Base-by-base conservation (phyloP, 1,284 basidiomycete species). In the Schizophyllum amplum region DNA sequence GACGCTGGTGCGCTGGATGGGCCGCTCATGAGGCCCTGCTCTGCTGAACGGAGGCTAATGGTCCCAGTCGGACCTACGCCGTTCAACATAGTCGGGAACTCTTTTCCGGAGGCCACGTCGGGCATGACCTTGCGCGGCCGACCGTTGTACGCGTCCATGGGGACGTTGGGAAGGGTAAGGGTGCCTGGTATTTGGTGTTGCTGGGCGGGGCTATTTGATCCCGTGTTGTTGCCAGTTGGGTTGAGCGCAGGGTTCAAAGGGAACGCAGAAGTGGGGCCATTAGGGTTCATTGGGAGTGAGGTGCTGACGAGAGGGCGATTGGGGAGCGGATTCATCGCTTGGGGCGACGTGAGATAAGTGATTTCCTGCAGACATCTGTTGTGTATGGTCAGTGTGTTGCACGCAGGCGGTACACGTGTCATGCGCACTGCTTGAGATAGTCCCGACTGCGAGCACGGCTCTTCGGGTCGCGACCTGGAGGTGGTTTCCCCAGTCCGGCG, bases 271-370 rank as follows among this genome's bases (percentile, higher is more conserved):
- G 33, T 9, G 13, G 33, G 33, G 33, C 33, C 33, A 42, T 42
- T 42, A n/a, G n/a, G n/a, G 33, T 42, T 42, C 63, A 87, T 74
- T 51, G 84, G 80, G 55, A 86, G 75, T 56, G 81, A 77, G 20
- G 82, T 71, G 66, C 82, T 88, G 64, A 81, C 84, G 59, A 89
- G 74, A 0, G 92, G 87, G 59, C 91, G 83, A 58, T 92, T 89
- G 0, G 94, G 92, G 33, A 99, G 79, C 42, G 96, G 97, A 69
- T 99, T 99, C 78, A 99, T 87, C 3, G 96, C 95, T 68, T 96
- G 90, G 1, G 94, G 87, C 1, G 94, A 98, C 0, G 96, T 99
- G 55, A 99, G 78, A 71, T 99, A 99, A 6, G 93, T 92, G 64
- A 99, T 93, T 77, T 99, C 96, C 75, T 98, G 96, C 42, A 99